phyloP scores from a whole-genome alignment of 176 grass and related monocot species.

The Avena eriantha region DNA sequence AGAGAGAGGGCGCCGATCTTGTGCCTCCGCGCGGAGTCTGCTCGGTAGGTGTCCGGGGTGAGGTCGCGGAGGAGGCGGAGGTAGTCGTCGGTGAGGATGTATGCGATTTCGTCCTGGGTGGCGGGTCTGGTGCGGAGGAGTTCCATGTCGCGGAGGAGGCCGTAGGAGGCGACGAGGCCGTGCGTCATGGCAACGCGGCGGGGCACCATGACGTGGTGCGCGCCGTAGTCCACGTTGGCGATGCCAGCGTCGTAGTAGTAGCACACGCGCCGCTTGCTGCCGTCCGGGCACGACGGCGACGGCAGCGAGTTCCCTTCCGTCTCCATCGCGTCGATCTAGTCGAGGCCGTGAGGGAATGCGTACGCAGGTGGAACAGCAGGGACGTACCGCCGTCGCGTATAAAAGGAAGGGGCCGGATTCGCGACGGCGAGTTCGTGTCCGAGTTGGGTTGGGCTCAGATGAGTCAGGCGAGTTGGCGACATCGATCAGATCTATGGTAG shows the following conservation, averaged over 20 bases:
- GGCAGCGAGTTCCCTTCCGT: slow-evolving; percentile 53
- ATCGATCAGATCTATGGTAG: not conserved
- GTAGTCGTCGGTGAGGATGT: slow-evolving; percentile 54
- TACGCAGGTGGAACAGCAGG: not conserved
- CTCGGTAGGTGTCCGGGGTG: slow-evolving; percentile 9
- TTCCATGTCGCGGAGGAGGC: slow-evolving; percentile 43
- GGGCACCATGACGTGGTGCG: slow-evolving; percentile 66
- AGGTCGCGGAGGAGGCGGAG: slow-evolving; percentile 39
- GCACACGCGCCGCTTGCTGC: slow-evolving; percentile 61
- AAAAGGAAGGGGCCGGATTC: not conserved
- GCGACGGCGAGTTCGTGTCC: not conserved
- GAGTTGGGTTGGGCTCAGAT: not conserved
- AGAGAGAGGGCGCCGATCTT: not conserved
- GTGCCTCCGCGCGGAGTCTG: not conserved
- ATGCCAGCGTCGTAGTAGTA: slow-evolving; percentile 78
- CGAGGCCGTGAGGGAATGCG: not conserved
- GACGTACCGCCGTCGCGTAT: not conserved
- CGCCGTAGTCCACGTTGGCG: slow-evolving; percentile 63
- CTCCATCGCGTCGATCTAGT: not conserved
- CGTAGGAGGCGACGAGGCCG: slow-evolving; percentile 53
- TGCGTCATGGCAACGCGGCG: slow-evolving; percentile 71
- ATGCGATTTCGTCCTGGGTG: slow-evolving; percentile 36
- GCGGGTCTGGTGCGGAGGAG: slow-evolving; percentile 47
- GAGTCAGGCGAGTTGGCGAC: not conserved
- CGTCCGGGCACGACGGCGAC: slow-evolving; percentile 38